A percentile compares a stretch with the other conserved stretches of the same genome.
Conservation (phyloP, 768 basidiomycete genomes). For the Antrodiella citrinella region DNA sequence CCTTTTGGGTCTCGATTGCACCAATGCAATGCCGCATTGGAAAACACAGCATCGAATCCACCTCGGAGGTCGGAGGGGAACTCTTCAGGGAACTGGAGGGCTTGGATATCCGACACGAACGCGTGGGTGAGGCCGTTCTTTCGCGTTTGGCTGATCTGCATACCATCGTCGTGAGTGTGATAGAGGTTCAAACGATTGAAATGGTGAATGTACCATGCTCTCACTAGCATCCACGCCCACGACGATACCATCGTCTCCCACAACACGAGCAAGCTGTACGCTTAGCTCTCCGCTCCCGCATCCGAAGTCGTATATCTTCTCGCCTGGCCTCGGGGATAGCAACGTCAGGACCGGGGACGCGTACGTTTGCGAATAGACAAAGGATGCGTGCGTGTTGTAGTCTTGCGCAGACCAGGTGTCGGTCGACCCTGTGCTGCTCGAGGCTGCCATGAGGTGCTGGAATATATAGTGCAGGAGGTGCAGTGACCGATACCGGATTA, state of each 20-base stretch:
- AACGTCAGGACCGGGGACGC: constrained; percentile 49
- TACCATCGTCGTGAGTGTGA: not conserved
- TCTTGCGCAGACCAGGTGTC: constrained; percentile 44
- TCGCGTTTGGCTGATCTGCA: not conserved
- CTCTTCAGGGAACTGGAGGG: too few species aligned
- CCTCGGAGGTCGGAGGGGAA: constrained; percentile 25
- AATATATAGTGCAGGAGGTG: too few species aligned
- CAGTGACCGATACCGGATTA: too few species aligned
- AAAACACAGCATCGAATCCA: constrained; percentile 70
- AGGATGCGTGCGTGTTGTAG: constrained; percentile 60
- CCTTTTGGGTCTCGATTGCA: constrained; percentile 66
- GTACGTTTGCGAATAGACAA: constrained; percentile 57
- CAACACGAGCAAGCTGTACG: constrained; percentile 41
- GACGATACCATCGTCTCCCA: constrained; percentile 42
- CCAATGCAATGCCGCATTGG: constrained; percentile 80
- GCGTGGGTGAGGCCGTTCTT: constrained; percentile 36
- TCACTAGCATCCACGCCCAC: constrained; percentile 65
- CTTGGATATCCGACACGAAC: constrained; percentile 52
- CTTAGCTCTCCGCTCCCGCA: constrained; percentile 83
- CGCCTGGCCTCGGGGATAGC: constrained; percentile 55
- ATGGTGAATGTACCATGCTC: constrained; percentile 50
- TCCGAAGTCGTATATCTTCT: constrained; percentile 68
- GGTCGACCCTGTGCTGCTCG: too few species aligned
- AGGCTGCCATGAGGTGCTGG: too few species aligned
- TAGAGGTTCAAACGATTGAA: not conserved